These are phyloP conservation scores for Pseudovirgaria hyperparasitica DNA, from an alignment of 2,329 filamentous ascomycete genomes.

Conservation along the genomic window DNA sequence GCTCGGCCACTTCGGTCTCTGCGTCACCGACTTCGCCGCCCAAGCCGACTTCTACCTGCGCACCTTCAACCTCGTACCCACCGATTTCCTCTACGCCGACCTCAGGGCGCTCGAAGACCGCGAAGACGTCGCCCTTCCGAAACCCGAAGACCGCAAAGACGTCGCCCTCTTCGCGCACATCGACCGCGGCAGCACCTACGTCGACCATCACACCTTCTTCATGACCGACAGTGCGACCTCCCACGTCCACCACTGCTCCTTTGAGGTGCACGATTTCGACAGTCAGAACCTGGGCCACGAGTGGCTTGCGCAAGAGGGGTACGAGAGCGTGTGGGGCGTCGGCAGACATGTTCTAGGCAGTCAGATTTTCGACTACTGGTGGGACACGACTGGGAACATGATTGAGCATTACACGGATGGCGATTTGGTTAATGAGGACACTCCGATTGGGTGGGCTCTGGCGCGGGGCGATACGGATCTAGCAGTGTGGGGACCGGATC, in stretches of 20 bases:
- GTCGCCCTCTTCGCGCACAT: constrained; percentile 41
- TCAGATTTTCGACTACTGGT: constrained; percentile 66
- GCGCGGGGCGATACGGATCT: constrained; percentile 29
- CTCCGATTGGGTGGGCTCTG: constrained; percentile 30
- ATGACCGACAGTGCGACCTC: constrained; percentile 24
- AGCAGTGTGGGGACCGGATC: constrained; percentile 30
- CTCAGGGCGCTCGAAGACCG: background rate
- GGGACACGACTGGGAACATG: constrained; percentile 49
- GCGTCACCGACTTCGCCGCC: constrained; percentile 23
- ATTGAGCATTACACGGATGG: constrained; percentile 61
- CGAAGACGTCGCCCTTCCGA: background rate
- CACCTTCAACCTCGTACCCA: constrained; percentile 35
- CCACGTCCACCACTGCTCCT: constrained; percentile 55
- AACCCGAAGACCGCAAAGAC: constrained; percentile 13
- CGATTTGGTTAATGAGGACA: constrained; percentile 49
- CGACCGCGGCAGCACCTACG: constrained; percentile 35
- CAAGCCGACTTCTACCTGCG: constrained; percentile 32
- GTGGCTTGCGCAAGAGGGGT: constrained; percentile 51
- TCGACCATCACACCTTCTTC: constrained; percentile 46
- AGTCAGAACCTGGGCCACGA: constrained; percentile 58
- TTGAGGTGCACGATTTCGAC: constrained; percentile 61
- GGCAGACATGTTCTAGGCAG: constrained; percentile 57
- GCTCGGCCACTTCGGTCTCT: constrained; percentile 36
- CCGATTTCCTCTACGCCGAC: constrained; percentile 31
- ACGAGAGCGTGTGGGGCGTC: constrained; percentile 56